Conservation (phyloP, 345 rosid species). For the Populus davidiana region DNA sequence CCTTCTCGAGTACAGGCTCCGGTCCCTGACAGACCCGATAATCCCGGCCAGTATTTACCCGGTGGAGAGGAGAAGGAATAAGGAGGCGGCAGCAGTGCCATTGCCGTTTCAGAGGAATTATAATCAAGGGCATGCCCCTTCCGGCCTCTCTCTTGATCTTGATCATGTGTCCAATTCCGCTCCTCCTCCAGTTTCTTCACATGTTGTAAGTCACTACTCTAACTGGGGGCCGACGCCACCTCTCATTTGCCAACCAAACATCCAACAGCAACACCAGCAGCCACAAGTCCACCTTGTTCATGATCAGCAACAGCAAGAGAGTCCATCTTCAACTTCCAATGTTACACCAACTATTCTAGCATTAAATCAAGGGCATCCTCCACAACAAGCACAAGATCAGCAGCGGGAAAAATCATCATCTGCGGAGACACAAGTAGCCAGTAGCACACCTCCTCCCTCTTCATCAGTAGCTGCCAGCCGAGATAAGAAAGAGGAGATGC, state of each 20-base stretch:
- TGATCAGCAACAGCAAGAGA: conserved; percentile 7
- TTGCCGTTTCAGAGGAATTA: conserved; percentile 25
- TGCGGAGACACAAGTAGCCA: conserved; percentile 36
- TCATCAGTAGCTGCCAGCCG: conserved; percentile 26
- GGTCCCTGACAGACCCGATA: conserved; percentile 55
- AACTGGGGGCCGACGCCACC: conserved; percentile 31
- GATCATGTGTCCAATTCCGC: conserved; percentile 21
- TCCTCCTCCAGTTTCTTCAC: conserved; percentile 19
- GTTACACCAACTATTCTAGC: conserved; percentile 28
- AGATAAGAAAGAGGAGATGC: conserved; percentile 68
- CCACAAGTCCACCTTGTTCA: background rate
- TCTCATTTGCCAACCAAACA: conserved; percentile 16
- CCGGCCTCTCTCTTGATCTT: conserved; percentile 35
- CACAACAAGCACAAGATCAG: conserved; percentile 19
- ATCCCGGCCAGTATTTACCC: conserved; percentile 10
- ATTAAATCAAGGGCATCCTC: conserved; percentile 24
- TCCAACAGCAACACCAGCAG: conserved; percentile 16
- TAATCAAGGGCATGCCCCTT: conserved; percentile 20
- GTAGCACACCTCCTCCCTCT: conserved; percentile 26
- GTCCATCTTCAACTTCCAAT: conserved; percentile 19
- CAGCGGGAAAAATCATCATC: conserved; percentile 52
- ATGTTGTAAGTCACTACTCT: conserved; percentile 15
- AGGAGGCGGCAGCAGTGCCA: conserved; percentile 23
- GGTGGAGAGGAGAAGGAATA: conserved; percentile 21
- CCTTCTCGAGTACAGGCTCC: conserved; percentile 76